These are phyloP conservation scores for Chenopodium quinoa DNA, from an alignment of 148 eudicot species.

Conservation along the genomic window DNA sequence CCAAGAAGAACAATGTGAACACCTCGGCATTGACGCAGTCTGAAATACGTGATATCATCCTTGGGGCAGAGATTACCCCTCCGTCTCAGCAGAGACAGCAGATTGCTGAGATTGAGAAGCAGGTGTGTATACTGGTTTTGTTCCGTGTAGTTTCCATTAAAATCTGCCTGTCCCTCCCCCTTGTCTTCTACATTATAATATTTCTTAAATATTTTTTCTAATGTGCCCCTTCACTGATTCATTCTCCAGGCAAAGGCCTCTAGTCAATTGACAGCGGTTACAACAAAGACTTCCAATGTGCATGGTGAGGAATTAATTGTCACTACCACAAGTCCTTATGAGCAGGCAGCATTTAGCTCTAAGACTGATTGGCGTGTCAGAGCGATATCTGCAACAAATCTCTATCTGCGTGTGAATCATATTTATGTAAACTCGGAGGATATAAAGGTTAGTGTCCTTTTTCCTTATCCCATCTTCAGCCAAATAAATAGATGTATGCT, in stretches of 20 bases:
- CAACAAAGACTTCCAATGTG: slow-evolving; percentile 87
- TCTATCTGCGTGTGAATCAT: slow-evolving; percentile 95
- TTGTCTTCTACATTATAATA: not conserved
- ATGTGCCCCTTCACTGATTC: not conserved
- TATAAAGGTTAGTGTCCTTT: slow-evolving; percentile 63
- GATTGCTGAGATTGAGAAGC: slow-evolving; percentile 99
- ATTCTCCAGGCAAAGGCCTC: slow-evolving; percentile 63
- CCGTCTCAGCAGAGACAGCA: slow-evolving; percentile 98
- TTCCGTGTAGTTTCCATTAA: not conserved
- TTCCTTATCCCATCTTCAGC: not conserved
- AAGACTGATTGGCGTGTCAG: slow-evolving; percentile 99
- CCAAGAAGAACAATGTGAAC: slow-evolving; percentile 97
- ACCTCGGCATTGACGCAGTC: slow-evolving; percentile 96
- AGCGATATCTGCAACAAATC: slow-evolving; percentile 98
- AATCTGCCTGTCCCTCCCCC: not conserved
- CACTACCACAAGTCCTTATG: slow-evolving; percentile 95
- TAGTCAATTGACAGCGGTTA: slow-evolving; percentile 86
- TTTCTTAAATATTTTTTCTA: not conserved
- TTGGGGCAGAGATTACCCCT: slow-evolving; percentile 98
- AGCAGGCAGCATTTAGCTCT: slow-evolving; percentile 82
- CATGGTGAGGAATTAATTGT: slow-evolving; percentile 96
- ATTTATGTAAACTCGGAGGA: slow-evolving; percentile 98
- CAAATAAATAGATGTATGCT: not conserved
- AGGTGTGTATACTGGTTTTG: slow-evolving; percentile 28
- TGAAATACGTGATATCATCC: slow-evolving; percentile 96